These are phyloP conservation scores for Penicillium sp. DNA, from an alignment of 2,329 filamentous ascomycete genomes.

Conservation along the genomic window DNA sequence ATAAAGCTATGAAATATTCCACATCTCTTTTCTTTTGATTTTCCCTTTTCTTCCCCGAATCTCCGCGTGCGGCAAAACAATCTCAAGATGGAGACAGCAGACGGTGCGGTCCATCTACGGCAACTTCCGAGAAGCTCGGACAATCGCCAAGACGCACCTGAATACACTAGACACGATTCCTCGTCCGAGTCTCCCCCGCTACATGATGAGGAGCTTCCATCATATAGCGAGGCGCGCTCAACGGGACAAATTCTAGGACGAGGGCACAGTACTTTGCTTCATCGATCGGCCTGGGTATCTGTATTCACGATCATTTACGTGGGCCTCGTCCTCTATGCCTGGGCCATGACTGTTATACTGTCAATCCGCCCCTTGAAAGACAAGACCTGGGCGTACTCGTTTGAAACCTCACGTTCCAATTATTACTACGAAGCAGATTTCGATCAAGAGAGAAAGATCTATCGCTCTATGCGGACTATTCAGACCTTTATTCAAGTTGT, in stretches of 20 bases:
- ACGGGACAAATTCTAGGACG: background rate
- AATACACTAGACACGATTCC: background rate
- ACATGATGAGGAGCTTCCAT: background rate
- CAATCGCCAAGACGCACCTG: background rate
- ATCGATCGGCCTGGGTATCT: background rate
- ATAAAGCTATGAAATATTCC: background rate
- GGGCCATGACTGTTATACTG: background rate
- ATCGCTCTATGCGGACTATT: background rate
- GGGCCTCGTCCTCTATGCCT: background rate
- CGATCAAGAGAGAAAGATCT: background rate
- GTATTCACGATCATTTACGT: background rate
- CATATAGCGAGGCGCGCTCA: background rate
- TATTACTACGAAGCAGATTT: background rate
- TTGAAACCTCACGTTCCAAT: background rate
- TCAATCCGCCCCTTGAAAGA: background rate
- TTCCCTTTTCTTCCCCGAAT: background rate
- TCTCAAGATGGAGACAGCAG: background rate
- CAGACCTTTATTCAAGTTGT: conserved; percentile 8
- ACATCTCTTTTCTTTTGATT: background rate
- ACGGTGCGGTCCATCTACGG: background rate
- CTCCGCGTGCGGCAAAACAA: no score
- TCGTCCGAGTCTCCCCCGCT: background rate
- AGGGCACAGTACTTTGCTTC: background rate
- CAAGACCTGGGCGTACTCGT: background rate
- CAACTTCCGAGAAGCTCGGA: background rate